Evolutionary conservation across 2,329 filamentous ascomycete species (phyloP).

Genomic region (Colletotrichum gigasporum): DNA sequence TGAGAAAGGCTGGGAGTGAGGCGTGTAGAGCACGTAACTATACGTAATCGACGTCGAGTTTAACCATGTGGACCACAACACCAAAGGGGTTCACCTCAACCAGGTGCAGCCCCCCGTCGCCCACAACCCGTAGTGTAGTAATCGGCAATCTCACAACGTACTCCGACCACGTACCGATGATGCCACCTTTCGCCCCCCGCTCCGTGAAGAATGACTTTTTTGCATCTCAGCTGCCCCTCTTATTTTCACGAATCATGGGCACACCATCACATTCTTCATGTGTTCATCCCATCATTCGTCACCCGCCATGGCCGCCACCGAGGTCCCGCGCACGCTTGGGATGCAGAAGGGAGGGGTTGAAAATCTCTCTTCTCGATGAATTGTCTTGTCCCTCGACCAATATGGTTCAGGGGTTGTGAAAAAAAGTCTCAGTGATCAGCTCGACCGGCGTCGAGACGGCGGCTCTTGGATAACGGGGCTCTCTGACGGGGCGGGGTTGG

Average conservation of each 20-base stretch:
- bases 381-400: too few species aligned
- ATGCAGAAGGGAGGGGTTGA: not conserved
- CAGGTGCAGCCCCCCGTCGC: not conserved
- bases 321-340: not conserved
- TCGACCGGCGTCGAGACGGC: slow-evolving; percentile 20
- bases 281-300: not conserved
- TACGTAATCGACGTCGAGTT: slow-evolving; percentile 16
- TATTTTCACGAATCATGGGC: slow-evolving; percentile 19
- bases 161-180: not conserved
- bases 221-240: not conserved
- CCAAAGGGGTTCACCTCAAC: not conserved
- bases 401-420: slow-evolving; percentile 19
- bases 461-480: slow-evolving; percentile 9
- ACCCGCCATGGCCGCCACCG: too few species aligned
- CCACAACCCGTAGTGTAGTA: slow-evolving; percentile 12
- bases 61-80: not conserved
- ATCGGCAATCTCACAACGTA: not conserved
- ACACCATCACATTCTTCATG: not conserved
- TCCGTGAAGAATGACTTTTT: slow-evolving; percentile 7
- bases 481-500: not conserved
- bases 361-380: too few species aligned
- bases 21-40: slow-evolving; percentile 1
- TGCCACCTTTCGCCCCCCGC: not conserved
- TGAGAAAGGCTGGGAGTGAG: not conserved
- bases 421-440: slow-evolving; percentile 21